Conservation (phyloP, 2,329 filamentous ascomycete species). For the Fusarium pseudonygamai region DNA sequence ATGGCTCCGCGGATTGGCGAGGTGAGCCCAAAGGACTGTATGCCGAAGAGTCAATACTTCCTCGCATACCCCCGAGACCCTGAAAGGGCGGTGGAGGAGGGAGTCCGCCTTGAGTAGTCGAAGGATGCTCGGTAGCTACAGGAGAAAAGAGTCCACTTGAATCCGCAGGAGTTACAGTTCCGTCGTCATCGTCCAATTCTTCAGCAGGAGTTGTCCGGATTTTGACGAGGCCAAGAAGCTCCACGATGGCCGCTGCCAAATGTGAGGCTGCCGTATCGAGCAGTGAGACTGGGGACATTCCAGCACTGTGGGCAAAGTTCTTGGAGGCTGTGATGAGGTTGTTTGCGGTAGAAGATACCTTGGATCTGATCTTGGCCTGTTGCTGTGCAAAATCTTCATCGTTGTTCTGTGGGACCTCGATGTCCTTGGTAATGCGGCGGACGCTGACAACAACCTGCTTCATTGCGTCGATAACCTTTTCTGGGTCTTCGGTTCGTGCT, state of each 20-base stretch:
- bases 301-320: conserved; percentile 84
- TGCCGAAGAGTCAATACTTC: conserved; percentile 75
- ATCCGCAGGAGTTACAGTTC: conserved; percentile 70
- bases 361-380: conserved; percentile 77
- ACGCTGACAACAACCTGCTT: conserved; percentile 86
- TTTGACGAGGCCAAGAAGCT: conserved; percentile 84
- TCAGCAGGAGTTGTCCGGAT: conserved; percentile 78
- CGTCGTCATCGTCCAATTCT: conserved; percentile 81
- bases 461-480: conserved; percentile 83
- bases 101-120: conserved; percentile 51
- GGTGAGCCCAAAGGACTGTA: conserved; percentile 80
- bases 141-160: conserved; percentile 75
- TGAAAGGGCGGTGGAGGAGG: conserved; percentile 66
- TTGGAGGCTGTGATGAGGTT: conserved; percentile 94
- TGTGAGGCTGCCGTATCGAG: conserved; percentile 94
- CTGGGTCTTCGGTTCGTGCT: conserved; percentile 77
- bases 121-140: conserved; percentile 54
- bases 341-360: conserved; percentile 93
- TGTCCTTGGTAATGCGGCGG: conserved; percentile 83
- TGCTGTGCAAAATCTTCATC: conserved; percentile 66
- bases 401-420: conserved; percentile 67
- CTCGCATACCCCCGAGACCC: conserved; percentile 63
- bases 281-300: conserved; percentile 90
- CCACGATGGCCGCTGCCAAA: conserved; percentile 84
- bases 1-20: conserved; percentile 63